A percentile compares a stretch with the other conserved stretches of the same genome.
Conservation (phyloP, 2,329 filamentous ascomycete genomes). For the Sarocladiaceae sp. region DNA sequence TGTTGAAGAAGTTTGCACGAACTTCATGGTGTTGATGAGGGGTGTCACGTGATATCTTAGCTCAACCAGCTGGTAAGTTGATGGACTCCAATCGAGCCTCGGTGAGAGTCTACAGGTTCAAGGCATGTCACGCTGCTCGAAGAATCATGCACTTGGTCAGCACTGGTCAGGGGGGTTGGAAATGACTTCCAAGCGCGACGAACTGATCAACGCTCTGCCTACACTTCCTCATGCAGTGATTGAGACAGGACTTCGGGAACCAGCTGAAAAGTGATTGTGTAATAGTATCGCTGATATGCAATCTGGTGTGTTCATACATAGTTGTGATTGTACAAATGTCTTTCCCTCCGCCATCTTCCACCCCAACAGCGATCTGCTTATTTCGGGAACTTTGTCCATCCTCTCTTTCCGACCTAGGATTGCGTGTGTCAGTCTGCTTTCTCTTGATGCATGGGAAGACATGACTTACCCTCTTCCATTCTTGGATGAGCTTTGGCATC, state of each 20-base stretch:
- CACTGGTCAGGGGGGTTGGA: not conserved
- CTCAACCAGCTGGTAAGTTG: no score
- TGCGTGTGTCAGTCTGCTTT: no score
- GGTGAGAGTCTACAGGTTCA: no score
- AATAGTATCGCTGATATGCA: not conserved
- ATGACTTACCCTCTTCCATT: conserved; percentile 82
- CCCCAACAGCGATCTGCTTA: conserved; percentile 22
- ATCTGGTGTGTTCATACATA: conserved; percentile 5
- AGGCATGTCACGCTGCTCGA: no score
- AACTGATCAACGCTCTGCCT: no score
- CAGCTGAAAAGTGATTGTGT: not conserved
- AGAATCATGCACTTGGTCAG: no score
- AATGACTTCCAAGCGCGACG: no score
- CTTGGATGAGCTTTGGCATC: conserved; percentile 86
- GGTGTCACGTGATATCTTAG: not conserved
- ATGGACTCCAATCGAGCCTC: no score
- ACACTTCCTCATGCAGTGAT: not conserved
- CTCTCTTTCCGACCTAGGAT: conserved; percentile 44
- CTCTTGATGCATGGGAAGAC: not conserved
- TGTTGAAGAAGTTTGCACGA: not conserved
- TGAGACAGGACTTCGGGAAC: no score
- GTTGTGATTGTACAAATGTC: conserved; percentile 2
- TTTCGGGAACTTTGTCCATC: conserved; percentile 54
- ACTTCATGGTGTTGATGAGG: not conserved
- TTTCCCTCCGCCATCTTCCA: not conserved